Conservation (phyloP, 768 basidiomycete genomes). For the Mycena venus region DNA sequence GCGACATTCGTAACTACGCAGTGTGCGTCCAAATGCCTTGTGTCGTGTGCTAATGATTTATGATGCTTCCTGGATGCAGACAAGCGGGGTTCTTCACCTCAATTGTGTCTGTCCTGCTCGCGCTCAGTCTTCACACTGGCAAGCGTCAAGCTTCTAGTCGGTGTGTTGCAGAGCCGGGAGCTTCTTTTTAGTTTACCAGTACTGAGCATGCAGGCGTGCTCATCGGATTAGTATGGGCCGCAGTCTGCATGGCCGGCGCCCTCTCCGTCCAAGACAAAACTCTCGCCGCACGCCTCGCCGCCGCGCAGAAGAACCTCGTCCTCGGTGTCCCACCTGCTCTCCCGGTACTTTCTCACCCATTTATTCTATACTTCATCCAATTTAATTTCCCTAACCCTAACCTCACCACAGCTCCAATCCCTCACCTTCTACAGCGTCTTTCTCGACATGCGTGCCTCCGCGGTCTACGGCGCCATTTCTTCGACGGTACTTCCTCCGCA, state of each 20-base stretch:
- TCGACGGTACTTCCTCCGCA: constrained; percentile 57
- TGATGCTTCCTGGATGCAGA: too few relatives aligned
- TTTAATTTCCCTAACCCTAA: not conserved
- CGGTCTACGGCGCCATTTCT: constrained; percentile 61
- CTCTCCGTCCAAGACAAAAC: constrained; percentile 50
- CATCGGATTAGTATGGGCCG: constrained; percentile 62
- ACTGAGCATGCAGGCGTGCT: constrained; percentile 49
- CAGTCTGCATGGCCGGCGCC: constrained; percentile 58
- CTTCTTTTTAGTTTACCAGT: too few relatives aligned
- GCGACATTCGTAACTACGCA: constrained; percentile 48
- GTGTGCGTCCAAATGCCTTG: too few relatives aligned
- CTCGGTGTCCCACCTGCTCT: not conserved
- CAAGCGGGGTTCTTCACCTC: constrained; percentile 57
- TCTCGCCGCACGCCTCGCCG: constrained; percentile 48
- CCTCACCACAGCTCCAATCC: constrained; percentile 46
- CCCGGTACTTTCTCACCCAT: constrained; percentile 12
- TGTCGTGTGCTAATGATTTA: too few relatives aligned
- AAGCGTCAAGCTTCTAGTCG: constrained; percentile 48
- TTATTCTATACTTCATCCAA: not conserved
- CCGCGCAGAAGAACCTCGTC: constrained; percentile 48
- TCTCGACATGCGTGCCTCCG: constrained; percentile 58
- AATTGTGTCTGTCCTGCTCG: constrained; percentile 55
- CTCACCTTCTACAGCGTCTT: constrained; percentile 55
- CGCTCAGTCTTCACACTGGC: constrained; percentile 54
- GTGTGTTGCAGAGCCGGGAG: constrained; percentile 34